A percentile compares a stretch with the other conserved stretches of the same genome.
These are phyloP conservation scores for Bocquillonia castaneifolia DNA, from an alignment of 441 rosid genomes.

Conservation along the genomic window DNA sequence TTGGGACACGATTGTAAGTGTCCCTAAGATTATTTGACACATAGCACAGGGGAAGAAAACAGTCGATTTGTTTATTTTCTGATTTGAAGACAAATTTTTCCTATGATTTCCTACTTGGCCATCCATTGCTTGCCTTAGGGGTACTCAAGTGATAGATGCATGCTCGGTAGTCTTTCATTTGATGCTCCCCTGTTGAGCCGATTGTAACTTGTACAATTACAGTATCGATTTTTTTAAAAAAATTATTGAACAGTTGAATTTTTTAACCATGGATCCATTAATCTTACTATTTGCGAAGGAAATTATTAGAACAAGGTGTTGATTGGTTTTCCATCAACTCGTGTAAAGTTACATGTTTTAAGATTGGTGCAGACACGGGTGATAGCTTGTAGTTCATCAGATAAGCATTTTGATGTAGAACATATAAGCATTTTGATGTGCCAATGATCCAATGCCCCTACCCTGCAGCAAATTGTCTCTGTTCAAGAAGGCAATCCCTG, in stretches of 20 bases:
- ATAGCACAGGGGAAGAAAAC: slow-evolving; percentile 19
- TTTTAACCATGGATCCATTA: too few relatives aligned
- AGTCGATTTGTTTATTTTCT: slow-evolving; percentile 12
- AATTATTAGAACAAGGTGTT: not conserved
- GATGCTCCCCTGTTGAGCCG: slow-evolving; percentile 21
- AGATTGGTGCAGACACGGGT: not conserved
- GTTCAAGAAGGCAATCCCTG: too few relatives aligned
- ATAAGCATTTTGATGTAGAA: not conserved
- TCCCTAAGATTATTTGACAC: slow-evolving; percentile 17
- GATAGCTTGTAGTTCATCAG: not conserved
- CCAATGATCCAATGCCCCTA: too few relatives aligned
- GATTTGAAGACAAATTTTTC: slow-evolving; percentile 26
- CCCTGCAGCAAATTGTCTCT: not conserved
- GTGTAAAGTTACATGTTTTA: not conserved
- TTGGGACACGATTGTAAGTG: slow-evolving; percentile 17
- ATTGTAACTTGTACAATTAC: slow-evolving; percentile 27
- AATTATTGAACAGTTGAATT: slow-evolving; percentile 20
- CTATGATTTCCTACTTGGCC: slow-evolving; percentile 13
- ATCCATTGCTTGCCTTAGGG: slow-evolving; percentile 14
- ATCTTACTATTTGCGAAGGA: too few relatives aligned
- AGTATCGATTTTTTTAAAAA: slow-evolving; percentile 8
- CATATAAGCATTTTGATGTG: too few relatives aligned
- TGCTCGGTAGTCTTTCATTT: slow-evolving; percentile 19
- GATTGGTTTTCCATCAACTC: not conserved
- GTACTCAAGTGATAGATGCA: slow-evolving; percentile 19